Conservation (phyloP, 1,284 basidiomycete genomes). For the Binderoboletus segoi region DNA sequence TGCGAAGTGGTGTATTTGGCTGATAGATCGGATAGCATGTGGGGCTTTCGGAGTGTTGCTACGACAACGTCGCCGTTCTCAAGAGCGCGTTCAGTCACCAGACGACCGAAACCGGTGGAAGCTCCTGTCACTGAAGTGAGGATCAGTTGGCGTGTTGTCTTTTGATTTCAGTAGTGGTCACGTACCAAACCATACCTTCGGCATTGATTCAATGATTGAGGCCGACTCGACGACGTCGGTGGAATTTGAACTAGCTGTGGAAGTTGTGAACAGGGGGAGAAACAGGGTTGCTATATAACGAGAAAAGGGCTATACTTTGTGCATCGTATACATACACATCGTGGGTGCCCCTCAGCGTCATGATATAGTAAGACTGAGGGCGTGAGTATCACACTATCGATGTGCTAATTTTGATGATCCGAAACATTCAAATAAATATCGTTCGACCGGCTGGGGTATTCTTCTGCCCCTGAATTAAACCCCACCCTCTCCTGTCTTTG, state of each 20-base stretch:
- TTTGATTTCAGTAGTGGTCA: neutral
- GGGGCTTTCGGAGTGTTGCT: conserved; percentile 35
- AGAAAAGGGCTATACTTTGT: no score
- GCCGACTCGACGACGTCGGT: conserved; percentile 6
- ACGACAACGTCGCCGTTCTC: conserved; percentile 33
- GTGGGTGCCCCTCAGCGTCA: no score
- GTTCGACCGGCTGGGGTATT: conserved; percentile 34
- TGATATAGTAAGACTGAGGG: no score
- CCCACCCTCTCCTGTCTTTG: conserved; percentile 27
- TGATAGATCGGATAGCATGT: conserved; percentile 25
- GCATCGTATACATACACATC: no score
- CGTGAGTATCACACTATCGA: neutral
- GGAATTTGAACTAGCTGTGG: neutral
- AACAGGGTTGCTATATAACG: no score
- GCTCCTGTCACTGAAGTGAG: conserved; percentile 33
- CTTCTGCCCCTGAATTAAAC: conserved; percentile 26
- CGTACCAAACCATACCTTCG: conserved; percentile 33
- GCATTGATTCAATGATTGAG: neutral
- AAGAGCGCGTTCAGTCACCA: conserved; percentile 29
- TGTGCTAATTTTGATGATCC: conserved; percentile 17
- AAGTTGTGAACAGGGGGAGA: neutral
- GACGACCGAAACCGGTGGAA: conserved; percentile 35
- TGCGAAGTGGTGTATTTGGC: conserved; percentile 23
- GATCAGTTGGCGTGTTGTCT: neutral
- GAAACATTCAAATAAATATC: conserved; percentile 25